phyloP scores from a whole-genome alignment of 495 filamentous ascomycete species.

The Pyronema omphalodes region DNA sequence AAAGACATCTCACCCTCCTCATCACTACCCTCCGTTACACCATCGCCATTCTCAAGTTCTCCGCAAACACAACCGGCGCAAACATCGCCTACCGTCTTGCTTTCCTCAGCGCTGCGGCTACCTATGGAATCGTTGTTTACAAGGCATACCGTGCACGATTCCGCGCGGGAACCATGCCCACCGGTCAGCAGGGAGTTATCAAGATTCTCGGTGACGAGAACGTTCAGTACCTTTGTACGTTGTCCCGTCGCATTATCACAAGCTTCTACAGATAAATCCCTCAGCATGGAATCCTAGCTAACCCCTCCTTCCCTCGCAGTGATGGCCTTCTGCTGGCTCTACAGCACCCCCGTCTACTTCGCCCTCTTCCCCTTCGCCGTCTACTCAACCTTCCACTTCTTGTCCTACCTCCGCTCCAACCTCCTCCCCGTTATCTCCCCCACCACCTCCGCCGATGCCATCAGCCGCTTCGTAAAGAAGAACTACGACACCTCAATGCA shows the following conservation, averaged over 20 bases:
- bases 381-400: slow-evolving; percentile 95
- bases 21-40: slow-evolving; percentile 63
- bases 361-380: slow-evolving; percentile 88
- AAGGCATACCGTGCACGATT: slow-evolving; percentile 80
- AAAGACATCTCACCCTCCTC: slow-evolving; percentile 66
- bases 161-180: slow-evolving; percentile 40
- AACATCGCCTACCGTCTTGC: slow-evolving; percentile 70
- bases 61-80: slow-evolving; percentile 54
- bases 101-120: slow-evolving; percentile 71
- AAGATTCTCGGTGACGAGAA: slow-evolving; percentile 75
- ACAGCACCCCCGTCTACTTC: slow-evolving; percentile 68
- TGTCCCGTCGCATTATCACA: neutral
- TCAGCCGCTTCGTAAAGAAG: slow-evolving; percentile 86
- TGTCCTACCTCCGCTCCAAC: slow-evolving; percentile 59
- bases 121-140: slow-evolving; percentile 98
- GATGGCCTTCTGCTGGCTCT: slow-evolving; percentile 92
- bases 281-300: slow-evolving; percentile 6
- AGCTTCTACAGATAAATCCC: neutral
- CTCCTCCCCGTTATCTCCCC: slow-evolving; percentile 42
- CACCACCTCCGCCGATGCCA: slow-evolving; percentile 48
- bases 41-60: slow-evolving; percentile 67
- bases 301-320: slow-evolving; percentile 31
- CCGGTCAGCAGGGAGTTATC: slow-evolving; percentile 38
- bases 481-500: slow-evolving; percentile 88
- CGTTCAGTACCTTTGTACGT: slow-evolving; percentile 85